Evolutionary conservation across 768 basidiomycete species (phyloP).

Genomic region (Boletus bicolor): DNA sequence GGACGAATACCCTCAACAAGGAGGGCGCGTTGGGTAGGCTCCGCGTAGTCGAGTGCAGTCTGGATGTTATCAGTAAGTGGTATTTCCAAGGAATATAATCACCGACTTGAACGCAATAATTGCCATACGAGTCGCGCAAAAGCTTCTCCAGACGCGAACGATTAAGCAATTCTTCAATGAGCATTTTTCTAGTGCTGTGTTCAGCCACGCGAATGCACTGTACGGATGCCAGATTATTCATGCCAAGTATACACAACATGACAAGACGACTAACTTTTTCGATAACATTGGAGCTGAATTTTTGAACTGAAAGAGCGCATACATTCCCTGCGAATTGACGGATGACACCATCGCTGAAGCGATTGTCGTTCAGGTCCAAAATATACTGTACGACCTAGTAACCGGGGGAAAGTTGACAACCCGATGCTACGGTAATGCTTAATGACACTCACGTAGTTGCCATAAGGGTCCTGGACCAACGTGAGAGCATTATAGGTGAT

Average conservation of each 20-base stretch:
- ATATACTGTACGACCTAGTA: conserved; percentile 95
- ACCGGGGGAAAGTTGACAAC: conserved; percentile 3
- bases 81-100: conserved; percentile 1
- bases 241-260: not conserved
- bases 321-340: conserved; percentile 97
- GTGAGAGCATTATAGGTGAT: conserved; percentile 98
- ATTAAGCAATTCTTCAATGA: conserved; percentile 94
- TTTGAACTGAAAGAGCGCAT: conserved; percentile 96
- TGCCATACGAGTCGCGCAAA: conserved; percentile 93
- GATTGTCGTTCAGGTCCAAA: conserved; percentile 95
- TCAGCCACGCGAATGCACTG: conserved; percentile 92
- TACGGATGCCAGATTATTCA: not conserved
- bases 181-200: conserved; percentile 86
- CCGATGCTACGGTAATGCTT: not conserved
- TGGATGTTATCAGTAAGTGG: conserved; percentile 34
- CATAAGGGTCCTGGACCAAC: conserved; percentile 95
- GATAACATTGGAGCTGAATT: conserved; percentile 99
- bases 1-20: conserved; percentile 98
- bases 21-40: conserved; percentile 85
- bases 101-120: conserved; percentile 87
- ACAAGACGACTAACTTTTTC: conserved; percentile 65
- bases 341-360: conserved; percentile 97
- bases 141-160: conserved; percentile 93
- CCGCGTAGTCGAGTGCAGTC: conserved; percentile 97
- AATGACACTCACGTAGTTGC: conserved; percentile 69